A percentile compares a stretch with the other conserved stretches of the same genome.
Evolutionary conservation across 106 monocot species (phyloP).

Genomic region (Allium fistulosum): DNA sequence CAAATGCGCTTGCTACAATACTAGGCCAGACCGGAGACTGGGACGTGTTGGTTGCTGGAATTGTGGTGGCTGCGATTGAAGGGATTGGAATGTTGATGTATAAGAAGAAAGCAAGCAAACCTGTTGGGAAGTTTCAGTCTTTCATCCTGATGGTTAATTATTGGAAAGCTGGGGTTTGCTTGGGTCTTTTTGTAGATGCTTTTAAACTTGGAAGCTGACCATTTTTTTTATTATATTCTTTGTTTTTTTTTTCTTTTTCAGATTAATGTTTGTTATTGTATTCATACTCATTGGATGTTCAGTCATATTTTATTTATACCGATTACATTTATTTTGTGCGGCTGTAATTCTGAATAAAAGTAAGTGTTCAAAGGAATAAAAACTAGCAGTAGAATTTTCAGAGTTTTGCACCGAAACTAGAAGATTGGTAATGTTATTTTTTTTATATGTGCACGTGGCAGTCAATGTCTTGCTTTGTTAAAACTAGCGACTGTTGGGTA

Average conservation of each 20-base stretch:
- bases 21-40: slow-evolving; percentile 96
- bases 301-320: too few relatives aligned
- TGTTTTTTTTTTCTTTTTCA: background rate
- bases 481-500: too few relatives aligned
- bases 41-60: slow-evolving; percentile 92
- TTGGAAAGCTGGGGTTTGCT: slow-evolving; percentile 94
- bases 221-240: background rate
- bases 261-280: background rate
- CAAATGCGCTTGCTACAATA: slow-evolving; percentile 90
- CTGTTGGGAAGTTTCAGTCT: slow-evolving; percentile 44
- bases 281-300: background rate
- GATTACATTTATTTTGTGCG: too few relatives aligned
- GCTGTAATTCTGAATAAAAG: too few relatives aligned
- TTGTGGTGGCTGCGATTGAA: slow-evolving; percentile 87
- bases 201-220: slow-evolving; percentile 90
- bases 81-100: slow-evolving; percentile 96
- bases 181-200: slow-evolving; percentile 95
- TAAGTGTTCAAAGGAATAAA: too few relatives aligned
- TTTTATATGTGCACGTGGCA: too few relatives aligned
- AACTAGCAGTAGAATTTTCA: too few relatives aligned
- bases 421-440: too few relatives aligned
- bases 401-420: too few relatives aligned
- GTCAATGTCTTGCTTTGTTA: too few relatives aligned
- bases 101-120: slow-evolving; percentile 36
- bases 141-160: slow-evolving; percentile 73